These are phyloP conservation scores for Xylaria polymorpha DNA, from an alignment of 2,329 filamentous ascomycete species.

Conservation along the genomic window DNA sequence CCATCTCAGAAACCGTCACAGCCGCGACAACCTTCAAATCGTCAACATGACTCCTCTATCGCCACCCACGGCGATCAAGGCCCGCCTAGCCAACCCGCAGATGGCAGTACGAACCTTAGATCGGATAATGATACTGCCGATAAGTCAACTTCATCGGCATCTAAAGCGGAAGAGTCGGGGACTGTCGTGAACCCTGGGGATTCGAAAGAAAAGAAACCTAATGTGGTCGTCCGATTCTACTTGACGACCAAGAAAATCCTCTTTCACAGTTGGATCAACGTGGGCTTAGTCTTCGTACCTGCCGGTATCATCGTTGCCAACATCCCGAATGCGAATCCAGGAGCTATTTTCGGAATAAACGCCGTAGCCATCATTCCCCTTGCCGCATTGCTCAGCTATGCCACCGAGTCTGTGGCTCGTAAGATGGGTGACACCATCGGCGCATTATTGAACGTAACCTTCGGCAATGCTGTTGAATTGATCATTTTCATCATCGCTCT, in stretches of 20 bases:
- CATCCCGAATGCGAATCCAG: constrained; percentile 64
- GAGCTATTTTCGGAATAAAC: constrained; percentile 78
- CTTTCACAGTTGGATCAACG: constrained; percentile 80
- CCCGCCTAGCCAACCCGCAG: constrained; percentile 45
- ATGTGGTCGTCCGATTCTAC: constrained; percentile 53
- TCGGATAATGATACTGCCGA: constrained; percentile 50
- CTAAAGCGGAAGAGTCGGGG: constrained; percentile 66
- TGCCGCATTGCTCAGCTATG: constrained; percentile 76
- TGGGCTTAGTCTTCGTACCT: constrained; percentile 81
- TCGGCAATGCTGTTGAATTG: constrained; percentile 82
- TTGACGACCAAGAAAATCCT: constrained; percentile 70
- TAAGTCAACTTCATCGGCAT: constrained; percentile 53
- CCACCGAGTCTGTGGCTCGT: constrained; percentile 79
- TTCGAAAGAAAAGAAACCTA: constrained; percentile 47
- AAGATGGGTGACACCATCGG: constrained; percentile 79
- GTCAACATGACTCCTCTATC: constrained; percentile 39
- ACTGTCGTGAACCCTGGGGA: constrained; percentile 61
- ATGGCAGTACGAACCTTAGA: constrained; percentile 38
- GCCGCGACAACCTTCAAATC: constrained; percentile 41
- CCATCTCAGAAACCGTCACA: constrained; percentile 41
- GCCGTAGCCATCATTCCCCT: constrained; percentile 80
- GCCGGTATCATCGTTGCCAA: constrained; percentile 76
- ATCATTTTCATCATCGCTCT: constrained; percentile 86
- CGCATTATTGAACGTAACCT: constrained; percentile 79
- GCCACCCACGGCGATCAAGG: constrained; percentile 40